Base-by-base conservation (phyloP, 352 stramenopile genomes). In the Thraustotheca clavata region DNA sequence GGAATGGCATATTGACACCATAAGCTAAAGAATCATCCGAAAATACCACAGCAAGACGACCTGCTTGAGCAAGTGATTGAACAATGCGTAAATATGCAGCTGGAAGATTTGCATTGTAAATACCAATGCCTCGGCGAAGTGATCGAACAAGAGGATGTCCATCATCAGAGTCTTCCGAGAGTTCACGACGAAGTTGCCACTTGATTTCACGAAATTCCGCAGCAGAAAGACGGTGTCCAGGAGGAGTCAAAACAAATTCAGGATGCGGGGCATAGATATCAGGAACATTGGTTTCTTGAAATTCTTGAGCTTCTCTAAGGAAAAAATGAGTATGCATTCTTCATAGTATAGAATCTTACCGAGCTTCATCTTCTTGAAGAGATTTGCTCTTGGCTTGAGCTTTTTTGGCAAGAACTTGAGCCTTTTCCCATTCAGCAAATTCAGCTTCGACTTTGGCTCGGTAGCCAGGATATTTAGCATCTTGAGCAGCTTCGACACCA, bases 1-100 rank as follows among this genome's bases (percentile, higher is more conserved):
- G 91, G 92, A 99, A 99, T 31, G 96, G 96, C 96, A 99, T 99
- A 84, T 99, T 99, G 0, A 99, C 96, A 77, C 96, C 96, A 72
- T 99, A 99, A 6, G 96, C 96, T 39, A 99, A 80, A 26, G 96
- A 97, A 66, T 98, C 91, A 71, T 99, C 96, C 35, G 92, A 98
- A 71, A 99, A 99, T 7, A 99, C 96, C 54, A 99, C 95, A 1
- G 93, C 96, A 12, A 99, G 76, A 68, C 96, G 96, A 78, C 96
- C 96, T 55, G 97, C 89, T 71, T 98, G 96, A 18, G 96, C 96
- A 40, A 99, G 82, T 34, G 94, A 92, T 76, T 99, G 96, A 39
- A 99, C 95, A 36, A 98, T 84, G 50, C 96, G 84, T 55, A 98
- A 74, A 74, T 99, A 99, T 31, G 91, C 92, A 14, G 83, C 83